Conservation (phyloP, 768 basidiomycete species). For the Ramaria sp. region DNA sequence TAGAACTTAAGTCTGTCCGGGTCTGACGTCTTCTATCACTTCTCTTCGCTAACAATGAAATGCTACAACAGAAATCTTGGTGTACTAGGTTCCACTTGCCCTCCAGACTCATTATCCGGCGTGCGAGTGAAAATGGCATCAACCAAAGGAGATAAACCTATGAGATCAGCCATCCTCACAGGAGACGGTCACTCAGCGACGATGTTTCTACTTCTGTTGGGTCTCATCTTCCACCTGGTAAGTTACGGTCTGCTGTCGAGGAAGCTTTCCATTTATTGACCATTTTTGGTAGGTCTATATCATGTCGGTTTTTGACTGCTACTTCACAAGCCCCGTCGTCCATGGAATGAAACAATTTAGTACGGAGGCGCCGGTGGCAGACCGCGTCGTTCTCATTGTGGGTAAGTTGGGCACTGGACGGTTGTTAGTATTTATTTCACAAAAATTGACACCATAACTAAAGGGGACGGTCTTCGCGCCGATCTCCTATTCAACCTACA, state of each 20-base stretch:
- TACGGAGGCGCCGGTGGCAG: slow-evolving; percentile 38
- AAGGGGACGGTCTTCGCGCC: slow-evolving; percentile 77
- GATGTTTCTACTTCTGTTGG: slow-evolving; percentile 35
- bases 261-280: background rate
- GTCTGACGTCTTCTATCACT: too few relatives aligned
- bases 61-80: too few relatives aligned
- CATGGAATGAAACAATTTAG: slow-evolving; percentile 60
- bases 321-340: slow-evolving; percentile 77
- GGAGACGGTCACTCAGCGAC: too few relatives aligned
- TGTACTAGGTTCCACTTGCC: too few relatives aligned
- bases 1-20: too few relatives aligned
- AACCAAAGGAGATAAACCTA: too few relatives aligned
- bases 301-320: slow-evolving; percentile 58
- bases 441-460: background rate
- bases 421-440: background rate
- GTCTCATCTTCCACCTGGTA: slow-evolving; percentile 63
- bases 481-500: slow-evolving; percentile 64
- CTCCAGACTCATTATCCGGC: too few relatives aligned
- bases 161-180: too few relatives aligned
- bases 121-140: too few relatives aligned
- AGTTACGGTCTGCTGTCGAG: background rate
- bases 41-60: too few relatives aligned
- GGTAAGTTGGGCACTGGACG: slow-evolving; percentile 31
- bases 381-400: slow-evolving; percentile 70
- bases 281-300: slow-evolving; percentile 8